Evolutionary conservation across 192 early-diverging fungal genomes (phyloP), one percentile per base, ranked within the genome.

Genomic region (Dissophora globulifera): DNA sequence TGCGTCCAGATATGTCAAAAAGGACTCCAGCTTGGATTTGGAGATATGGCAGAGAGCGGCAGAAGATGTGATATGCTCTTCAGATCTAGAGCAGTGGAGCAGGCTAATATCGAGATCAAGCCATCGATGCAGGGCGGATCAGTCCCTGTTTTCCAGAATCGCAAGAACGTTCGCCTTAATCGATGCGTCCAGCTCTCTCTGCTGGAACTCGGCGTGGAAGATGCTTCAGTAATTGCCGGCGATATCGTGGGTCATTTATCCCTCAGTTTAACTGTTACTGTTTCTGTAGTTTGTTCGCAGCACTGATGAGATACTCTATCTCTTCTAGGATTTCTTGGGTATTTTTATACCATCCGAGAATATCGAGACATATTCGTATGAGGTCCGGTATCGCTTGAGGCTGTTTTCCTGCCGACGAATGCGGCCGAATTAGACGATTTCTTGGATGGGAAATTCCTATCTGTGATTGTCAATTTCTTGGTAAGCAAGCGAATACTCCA

Each of bases 181-280:
- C 58, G 58, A 8, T 47, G 58, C 20, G 23, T 59, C 20, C 58
- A 48, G 29, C 43, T 59, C 19, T 42, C 58, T 13, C 58, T 48
- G 19, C 43, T 48, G 23, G 26, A 30, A 17, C 23, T 51, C 10
- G 50, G 50, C 50, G 13, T 51, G 50, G 50, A 51, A 19, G n/a
- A 47, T 17, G 50, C 50, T 3, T 13, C 50, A 29, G 29, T 51
- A 9, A 51, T 51, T 27, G 50, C 23, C 29, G 50, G 50, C 7
- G 50, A 51, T 51, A 51, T 51, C 8, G 50, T 51, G 26, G 50
- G 50, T 29, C 9, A 27, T 20, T 27, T 51, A 8, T 51, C 29
- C 12, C 22, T 51, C 26, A 29, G 23, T 9, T 25, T 51, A 9
- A 27, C 23, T 51, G 23, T 51, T 29, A 27, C 5, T 51, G 7